Evolutionary conservation across 768 basidiomycete species (phyloP), one percentile per base, ranked within the genome.

Genomic region (Cystoderma amianthinum): DNA sequence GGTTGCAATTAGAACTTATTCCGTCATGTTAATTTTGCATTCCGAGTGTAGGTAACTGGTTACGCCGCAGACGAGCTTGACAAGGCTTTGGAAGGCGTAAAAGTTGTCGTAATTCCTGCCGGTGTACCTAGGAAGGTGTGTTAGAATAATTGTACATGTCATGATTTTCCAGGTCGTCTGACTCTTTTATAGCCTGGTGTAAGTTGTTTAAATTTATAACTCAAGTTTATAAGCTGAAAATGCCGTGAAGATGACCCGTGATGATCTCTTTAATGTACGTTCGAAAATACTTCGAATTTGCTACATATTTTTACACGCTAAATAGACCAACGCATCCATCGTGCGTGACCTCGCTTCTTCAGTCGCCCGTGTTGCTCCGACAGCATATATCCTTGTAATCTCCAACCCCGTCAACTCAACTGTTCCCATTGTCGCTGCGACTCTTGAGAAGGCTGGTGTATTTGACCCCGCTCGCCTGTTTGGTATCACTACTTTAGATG

Each of bases 361-460:
- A 11, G 76, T 93, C 47, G 88, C 79, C 52, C 86, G 90, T 46
- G 81, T 88, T 44, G 66, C 89, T 28, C 94, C 96, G 41, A 78
- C 83, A 39, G 96, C 96, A n/a, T 82, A 88, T 67, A 75, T 98
- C 57, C 80, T 92, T 51, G 83, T 98, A 67, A 99, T 99, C 66
- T 95, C 94, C 54, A 99, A 99, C 82, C 95, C 95, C 41, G 95
- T 96, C 74, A 92, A 90, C 75, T 89, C 86, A 39, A 97, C 96
- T 47, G 96, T 98, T 45, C 95, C 96, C 54, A 96, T 99, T 54
- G 93, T 96, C 51, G 92, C 93, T 34, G 77, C 82, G 51, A 86
- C 87, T 44, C 83, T 96, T 61, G 79, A 87, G 68, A 88, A 92
- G 63, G 85, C 85, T 10, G 93, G 93, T 46, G 88, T 88, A 45